These are phyloP conservation scores for Ophiorrhiza pumila DNA, from an alignment of 257 asterid species.

Conservation along the genomic window DNA sequence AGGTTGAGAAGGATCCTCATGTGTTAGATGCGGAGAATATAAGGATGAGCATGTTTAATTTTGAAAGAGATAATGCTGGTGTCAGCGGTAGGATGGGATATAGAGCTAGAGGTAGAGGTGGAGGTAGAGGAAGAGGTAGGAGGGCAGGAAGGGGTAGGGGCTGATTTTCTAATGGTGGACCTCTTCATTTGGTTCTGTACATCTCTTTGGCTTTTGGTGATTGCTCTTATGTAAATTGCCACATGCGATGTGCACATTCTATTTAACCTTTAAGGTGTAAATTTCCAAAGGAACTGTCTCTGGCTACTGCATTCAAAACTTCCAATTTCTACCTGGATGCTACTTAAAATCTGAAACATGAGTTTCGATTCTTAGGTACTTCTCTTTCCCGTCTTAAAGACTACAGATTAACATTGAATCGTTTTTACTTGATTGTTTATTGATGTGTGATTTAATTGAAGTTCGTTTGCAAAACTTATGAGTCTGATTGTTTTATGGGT, in stretches of 20 bases:
- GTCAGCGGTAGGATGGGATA: constrained; percentile 39
- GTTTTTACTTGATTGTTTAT: not conserved
- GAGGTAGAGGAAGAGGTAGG: constrained; percentile 56
- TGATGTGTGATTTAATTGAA: not conserved
- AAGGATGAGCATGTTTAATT: constrained; percentile 73
- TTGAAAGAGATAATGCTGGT: constrained; percentile 49
- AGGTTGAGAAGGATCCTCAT: constrained; percentile 48
- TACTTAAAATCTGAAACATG: not conserved
- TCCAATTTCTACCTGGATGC: not conserved
- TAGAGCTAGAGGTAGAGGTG: constrained; percentile 65
- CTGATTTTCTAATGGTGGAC: constrained; percentile 12
- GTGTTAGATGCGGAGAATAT: constrained; percentile 51
- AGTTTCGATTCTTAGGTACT: not conserved
- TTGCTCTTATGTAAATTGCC: not conserved
- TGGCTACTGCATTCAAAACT: not conserved
- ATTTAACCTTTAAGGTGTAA: not conserved
- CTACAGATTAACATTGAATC: not conserved
- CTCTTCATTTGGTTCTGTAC: not conserved
- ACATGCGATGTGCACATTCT: not conserved
- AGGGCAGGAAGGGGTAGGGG: constrained; percentile 46
- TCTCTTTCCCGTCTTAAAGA: not conserved
- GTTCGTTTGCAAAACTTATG: not conserved
- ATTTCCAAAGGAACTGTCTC: not conserved
- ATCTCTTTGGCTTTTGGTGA: constrained; percentile 1
- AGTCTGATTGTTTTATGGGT: not conserved